Base-by-base conservation (phyloP, 2,329 filamentous ascomycete genomes). In the Fusarium luffae region DNA sequence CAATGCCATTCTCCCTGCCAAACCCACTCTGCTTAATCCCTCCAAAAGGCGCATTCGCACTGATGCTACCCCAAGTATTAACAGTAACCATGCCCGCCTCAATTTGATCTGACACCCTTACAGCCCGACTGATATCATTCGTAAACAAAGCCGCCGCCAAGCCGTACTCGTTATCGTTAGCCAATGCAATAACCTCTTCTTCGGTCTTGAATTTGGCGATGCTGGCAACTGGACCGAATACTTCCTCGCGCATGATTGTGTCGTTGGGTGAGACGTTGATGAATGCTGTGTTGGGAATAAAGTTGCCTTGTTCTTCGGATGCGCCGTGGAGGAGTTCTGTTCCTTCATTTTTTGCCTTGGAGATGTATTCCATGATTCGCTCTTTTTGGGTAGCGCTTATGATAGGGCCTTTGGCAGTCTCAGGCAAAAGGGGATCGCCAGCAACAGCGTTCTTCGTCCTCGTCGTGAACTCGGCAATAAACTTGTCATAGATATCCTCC, bases 41-140 rank as follows among this genome's bases (percentile, higher is more conserved):
- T 0, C 78, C 78, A 66, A 80, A 80, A 1, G 78, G 78, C 4
- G 75, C 69, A 18, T 75, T 76, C 0, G 72, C 70, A 44, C 70
- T 70, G 8, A 74, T 48, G 19, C 67, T 69, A 19, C 75, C 76
- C 66, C 74, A 75, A 0, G 69, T 68, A 72, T 90, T 90, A 30
- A 90, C 85, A 50, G 88, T 89, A 3, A 92, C 85, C 88, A 91
- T 90, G 7, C 90, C 90, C 0, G 89, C 86, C 68, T 92, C 87
- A 41, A 92, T 57, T 23, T 54, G n/a, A 4, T 73, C 70, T 1
- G 70, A 60, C 3, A 73, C 66, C 1, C 69, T 59, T 9, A 71
- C 54, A 4, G 63, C 68, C 3, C 62, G 79, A 2, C 78, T 80
- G 4, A 86, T 61, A 63, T 90, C 85, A 4, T 78, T 79, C 7